Conservation (phyloP, 2,329 filamentous ascomycete species). For the Diplodia intermedia region DNA sequence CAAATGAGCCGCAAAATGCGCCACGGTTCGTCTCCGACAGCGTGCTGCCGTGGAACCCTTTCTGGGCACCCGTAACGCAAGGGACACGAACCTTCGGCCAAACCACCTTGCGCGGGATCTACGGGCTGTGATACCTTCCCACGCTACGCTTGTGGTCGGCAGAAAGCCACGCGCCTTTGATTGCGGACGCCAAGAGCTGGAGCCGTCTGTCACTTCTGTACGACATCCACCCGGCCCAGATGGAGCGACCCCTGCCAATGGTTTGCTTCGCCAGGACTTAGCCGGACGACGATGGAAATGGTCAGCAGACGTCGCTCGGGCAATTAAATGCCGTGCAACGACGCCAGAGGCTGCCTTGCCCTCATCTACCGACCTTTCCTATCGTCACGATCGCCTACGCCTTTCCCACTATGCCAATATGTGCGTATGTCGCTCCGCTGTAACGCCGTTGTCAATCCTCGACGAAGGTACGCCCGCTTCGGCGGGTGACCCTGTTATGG, state of each 20-base stretch:
- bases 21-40: conserved; percentile 14
- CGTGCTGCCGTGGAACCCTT: conserved; percentile 17
- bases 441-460: conserved; percentile 13
- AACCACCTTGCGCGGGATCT: conserved; percentile 22
- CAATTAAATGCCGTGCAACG: conserved; percentile 27
- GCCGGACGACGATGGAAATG: conserved; percentile 14
- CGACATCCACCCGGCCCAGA: conserved; percentile 22
- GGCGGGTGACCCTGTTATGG: conserved; percentile 9
- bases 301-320: conserved; percentile 31
- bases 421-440: conserved; percentile 20
- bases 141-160: conserved; percentile 26
- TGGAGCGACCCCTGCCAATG: conserved; percentile 11
- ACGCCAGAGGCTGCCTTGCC: conserved; percentile 10
- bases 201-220: conserved; percentile 29
- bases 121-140: conserved; percentile 27
- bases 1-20: conserved; percentile 33
- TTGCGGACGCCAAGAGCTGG: conserved; percentile 29
- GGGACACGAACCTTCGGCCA: conserved; percentile 28
- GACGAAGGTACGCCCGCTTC: conserved; percentile 1
- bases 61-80: conserved; percentile 20
- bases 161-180: conserved; percentile 30
- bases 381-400: conserved; percentile 14
- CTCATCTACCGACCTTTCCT: conserved; percentile 15
- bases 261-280: conserved; percentile 12
- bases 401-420: conserved; percentile 12